These are phyloP conservation scores for Eimeria acervulina DNA, from an alignment of 169 alveolate genomes.

Conservation along the genomic window DNA sequence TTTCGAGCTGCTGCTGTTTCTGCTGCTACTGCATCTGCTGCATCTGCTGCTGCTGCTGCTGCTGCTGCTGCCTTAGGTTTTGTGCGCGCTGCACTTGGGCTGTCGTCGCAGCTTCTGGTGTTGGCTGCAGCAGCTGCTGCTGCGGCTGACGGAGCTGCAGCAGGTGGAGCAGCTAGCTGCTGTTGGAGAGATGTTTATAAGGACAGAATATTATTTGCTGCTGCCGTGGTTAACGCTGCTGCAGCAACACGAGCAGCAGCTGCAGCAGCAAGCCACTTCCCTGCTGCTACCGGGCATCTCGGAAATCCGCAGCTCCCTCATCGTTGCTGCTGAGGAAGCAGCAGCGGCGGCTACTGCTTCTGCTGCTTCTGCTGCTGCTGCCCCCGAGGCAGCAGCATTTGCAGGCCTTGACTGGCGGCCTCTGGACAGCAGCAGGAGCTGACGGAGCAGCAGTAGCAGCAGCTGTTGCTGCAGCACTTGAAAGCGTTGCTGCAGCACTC, in stretches of 20 bases:
- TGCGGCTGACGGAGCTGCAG: too few relatives aligned
- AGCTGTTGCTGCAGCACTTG: background rate
- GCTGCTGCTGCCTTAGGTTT: background rate
- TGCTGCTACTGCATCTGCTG: background rate
- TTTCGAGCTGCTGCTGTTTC: background rate
- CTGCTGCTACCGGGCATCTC: background rate
- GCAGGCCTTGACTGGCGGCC: too few relatives aligned
- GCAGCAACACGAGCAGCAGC: too few relatives aligned
- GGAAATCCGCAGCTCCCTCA: background rate
- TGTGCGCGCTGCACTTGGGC: slow-evolving; percentile 46
- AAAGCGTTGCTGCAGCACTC: background rate
- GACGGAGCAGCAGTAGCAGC: background rate
- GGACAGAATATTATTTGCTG: background rate
- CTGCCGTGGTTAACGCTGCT: background rate
- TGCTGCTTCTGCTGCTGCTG: too few relatives aligned
- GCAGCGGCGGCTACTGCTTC: slow-evolving; percentile 38
- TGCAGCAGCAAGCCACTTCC: slow-evolving; percentile 19
- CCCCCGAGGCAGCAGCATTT: too few relatives aligned
- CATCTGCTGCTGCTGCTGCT: background rate
- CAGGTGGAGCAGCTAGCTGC: background rate
- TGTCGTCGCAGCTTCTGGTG: background rate
- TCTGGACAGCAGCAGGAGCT: too few relatives aligned
- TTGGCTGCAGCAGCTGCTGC: slow-evolving; percentile 66
- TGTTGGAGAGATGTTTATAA: background rate
- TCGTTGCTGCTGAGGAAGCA: background rate